Evolutionary conservation across 805 yeast species (phyloP).

Genomic region (Metschnikowia henanensis): DNA sequence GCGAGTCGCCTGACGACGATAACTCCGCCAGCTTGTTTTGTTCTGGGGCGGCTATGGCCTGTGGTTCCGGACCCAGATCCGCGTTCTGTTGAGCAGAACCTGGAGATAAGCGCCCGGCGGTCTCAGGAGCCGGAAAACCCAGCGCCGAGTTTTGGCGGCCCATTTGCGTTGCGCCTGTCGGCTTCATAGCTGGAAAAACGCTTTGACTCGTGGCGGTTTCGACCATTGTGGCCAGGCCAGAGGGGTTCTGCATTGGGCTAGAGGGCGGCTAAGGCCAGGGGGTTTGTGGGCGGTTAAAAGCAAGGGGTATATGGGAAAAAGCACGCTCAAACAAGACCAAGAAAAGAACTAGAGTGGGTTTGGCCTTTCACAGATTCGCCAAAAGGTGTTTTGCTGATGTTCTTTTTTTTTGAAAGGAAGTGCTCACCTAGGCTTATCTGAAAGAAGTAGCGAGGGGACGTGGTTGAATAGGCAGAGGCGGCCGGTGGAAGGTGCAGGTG

Average conservation of each 20-base stretch:
- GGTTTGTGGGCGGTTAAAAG: too few species aligned
- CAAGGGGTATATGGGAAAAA: too few species aligned
- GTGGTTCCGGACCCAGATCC: not conserved
- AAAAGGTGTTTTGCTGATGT: too few species aligned
- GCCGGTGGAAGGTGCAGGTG: not conserved
- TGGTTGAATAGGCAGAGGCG: not conserved
- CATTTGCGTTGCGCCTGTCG: not conserved
- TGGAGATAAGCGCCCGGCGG: too few species aligned
- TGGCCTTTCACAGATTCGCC: too few species aligned
- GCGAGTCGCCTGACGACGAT: not conserved
- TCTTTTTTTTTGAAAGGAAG: too few species aligned
- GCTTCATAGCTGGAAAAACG: not conserved
- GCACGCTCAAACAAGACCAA: not conserved
- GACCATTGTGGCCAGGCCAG: slow-evolving; percentile 8
- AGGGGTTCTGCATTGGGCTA: not conserved
- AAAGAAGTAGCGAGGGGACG: slow-evolving; percentile 1
- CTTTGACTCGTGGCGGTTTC: not conserved
- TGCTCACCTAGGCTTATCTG: slow-evolving; percentile 1
- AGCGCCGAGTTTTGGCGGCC: too few species aligned
- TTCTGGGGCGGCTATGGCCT: not conserved
- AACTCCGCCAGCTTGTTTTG: slow-evolving; percentile 1
- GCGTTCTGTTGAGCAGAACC: too few species aligned
- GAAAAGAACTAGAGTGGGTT: not conserved
- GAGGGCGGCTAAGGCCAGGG: too few species aligned
- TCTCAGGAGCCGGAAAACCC: too few species aligned